Conservation (phyloP, 2,329 filamentous ascomycete species). For the Fusarium liriodendri region DNA sequence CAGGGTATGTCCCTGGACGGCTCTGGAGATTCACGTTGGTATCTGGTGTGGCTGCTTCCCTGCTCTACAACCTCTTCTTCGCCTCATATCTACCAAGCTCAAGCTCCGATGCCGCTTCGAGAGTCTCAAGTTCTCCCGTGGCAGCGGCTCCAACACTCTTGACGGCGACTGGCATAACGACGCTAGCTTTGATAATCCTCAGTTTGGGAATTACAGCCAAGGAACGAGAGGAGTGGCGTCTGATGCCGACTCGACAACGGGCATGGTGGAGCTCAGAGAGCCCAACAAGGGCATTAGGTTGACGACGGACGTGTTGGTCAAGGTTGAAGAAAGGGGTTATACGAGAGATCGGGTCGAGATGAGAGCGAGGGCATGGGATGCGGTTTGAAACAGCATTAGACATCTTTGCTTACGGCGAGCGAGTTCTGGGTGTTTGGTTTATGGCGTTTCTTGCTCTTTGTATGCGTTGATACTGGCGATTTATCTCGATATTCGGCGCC, state of each 20-base stretch:
- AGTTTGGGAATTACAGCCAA: constrained; percentile 1
- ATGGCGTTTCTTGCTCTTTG: background rate
- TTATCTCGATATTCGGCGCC: background rate
- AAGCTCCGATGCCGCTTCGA: constrained; percentile 22
- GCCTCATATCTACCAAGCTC: constrained; percentile 36
- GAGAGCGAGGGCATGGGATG: constrained; percentile 26
- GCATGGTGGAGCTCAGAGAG: constrained; percentile 25
- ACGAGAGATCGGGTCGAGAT: constrained; percentile 20
- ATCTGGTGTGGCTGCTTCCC: constrained; percentile 57
- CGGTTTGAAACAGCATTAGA: background rate
- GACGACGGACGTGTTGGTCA: constrained; percentile 36
- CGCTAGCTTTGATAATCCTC: constrained; percentile 20
- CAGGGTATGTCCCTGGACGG: constrained; percentile 52
- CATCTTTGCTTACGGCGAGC: background rate
- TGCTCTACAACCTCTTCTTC: constrained; percentile 52
- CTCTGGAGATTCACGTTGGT: constrained; percentile 55
- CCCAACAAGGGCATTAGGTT: constrained; percentile 31
- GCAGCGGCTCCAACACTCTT: constrained; percentile 18
- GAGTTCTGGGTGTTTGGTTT: background rate
- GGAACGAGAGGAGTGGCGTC: constrained; percentile 9
- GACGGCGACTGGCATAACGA: constrained; percentile 26
- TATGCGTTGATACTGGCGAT: background rate
- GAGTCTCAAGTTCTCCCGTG: constrained; percentile 35
- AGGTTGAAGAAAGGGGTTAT: constrained; percentile 30
- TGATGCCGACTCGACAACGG: constrained; percentile 24